phyloP scores from a whole-genome alignment of 78 protist species.

The Planoprotostelium fungivorum region DNA sequence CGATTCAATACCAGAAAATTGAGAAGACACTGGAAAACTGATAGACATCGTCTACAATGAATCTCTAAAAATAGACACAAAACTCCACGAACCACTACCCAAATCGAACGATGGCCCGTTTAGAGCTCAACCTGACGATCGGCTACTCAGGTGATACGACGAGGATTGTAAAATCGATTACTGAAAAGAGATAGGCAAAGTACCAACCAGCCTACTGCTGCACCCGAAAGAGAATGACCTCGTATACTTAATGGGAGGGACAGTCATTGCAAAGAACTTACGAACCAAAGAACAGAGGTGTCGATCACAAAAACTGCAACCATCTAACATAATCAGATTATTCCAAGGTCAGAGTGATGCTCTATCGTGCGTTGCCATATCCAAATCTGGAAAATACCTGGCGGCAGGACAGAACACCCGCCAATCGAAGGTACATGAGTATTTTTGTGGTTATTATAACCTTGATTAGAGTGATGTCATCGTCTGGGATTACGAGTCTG shows the following conservation, averaged over 20 bases:
- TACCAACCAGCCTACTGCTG: not conserved
- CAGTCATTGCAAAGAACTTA: not conserved
- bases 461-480: constrained; percentile 30
- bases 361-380: constrained; percentile 51
- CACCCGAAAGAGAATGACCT: not conserved
- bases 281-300: not conserved
- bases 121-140: not conserved
- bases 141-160: not conserved
- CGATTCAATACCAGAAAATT: too few relatives aligned
- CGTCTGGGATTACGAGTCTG: constrained; percentile 51
- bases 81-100: too few relatives aligned
- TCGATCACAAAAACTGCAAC: too few relatives aligned
- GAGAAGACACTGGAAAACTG: too few relatives aligned
- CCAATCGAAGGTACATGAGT: too few relatives aligned
- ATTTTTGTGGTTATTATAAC: not conserved
- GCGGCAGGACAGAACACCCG: constrained; percentile 73
- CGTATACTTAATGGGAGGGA: not conserved
- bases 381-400: constrained; percentile 20
- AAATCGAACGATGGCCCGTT: not conserved
- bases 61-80: too few relatives aligned
- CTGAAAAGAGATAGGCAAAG: not conserved
- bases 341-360: constrained; percentile 39
- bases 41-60: too few relatives aligned
- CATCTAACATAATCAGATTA: too few relatives aligned
- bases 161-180: not conserved